Conservation (phyloP, 2,329 filamentous ascomycete species). For the Aspergillus ochraceus region DNA sequence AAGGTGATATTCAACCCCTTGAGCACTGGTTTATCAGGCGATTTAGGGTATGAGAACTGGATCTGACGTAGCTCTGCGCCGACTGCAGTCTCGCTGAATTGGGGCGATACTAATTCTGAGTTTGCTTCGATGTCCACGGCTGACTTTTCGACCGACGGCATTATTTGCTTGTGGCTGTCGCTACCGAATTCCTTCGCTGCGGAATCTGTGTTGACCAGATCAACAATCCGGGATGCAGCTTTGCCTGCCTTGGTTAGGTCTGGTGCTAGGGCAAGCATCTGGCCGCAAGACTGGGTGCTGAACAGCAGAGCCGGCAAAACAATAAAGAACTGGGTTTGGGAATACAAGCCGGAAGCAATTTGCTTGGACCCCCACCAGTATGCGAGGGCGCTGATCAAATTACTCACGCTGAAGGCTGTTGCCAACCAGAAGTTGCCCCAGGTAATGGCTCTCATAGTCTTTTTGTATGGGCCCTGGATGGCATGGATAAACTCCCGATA, state of each 20-base stretch:
- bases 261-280: neutral
- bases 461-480: no score
- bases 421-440: no score
- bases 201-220: neutral
- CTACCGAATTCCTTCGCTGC: neutral
- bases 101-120: neutral
- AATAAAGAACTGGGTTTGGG: no score
- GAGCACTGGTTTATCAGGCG: constrained; percentile 56
- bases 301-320: constrained; percentile 53
- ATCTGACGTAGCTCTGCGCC: neutral
- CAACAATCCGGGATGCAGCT: neutral
- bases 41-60: neutral
- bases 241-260: neutral
- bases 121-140: neutral
- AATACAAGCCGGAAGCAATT: no score
- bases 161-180: neutral
- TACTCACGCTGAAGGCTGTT: no score
- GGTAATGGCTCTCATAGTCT: no score
- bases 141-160: neutral
- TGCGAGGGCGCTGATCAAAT: no score
- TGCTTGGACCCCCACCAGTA: no score
- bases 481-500: no score
- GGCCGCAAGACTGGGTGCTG: neutral
- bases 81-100: neutral
- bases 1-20: constrained; percentile 57